Conservation (phyloP, 495 filamentous ascomycete genomes). For the Annulohypoxylon maeteangense region DNA sequence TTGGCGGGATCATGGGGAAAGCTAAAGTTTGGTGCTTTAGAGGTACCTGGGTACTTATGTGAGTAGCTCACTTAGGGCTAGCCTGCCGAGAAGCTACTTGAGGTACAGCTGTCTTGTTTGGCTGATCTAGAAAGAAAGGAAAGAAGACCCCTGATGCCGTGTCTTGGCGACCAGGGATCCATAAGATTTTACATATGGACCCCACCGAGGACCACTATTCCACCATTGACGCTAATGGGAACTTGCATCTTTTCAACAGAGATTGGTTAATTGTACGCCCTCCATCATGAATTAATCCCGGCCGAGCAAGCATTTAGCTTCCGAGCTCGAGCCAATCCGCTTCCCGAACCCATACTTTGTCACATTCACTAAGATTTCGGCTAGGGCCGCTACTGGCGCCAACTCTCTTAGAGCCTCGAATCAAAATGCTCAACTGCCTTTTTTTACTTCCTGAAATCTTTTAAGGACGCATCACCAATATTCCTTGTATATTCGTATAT, state of each 20-base stretch:
- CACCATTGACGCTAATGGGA: slow-evolving; percentile 47
- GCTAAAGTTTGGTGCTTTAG: not conserved
- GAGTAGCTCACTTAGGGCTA: slow-evolving; percentile 11
- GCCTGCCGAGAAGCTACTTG: slow-evolving; percentile 11
- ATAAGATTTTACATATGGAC: slow-evolving; percentile 43
- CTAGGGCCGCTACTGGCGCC: slow-evolving; percentile 44
- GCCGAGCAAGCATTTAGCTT: slow-evolving; percentile 40
- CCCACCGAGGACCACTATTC: slow-evolving; percentile 20
- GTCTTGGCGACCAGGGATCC: slow-evolving; percentile 40
- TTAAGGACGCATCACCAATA: slow-evolving; percentile 16
- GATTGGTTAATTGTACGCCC: slow-evolving; percentile 42
- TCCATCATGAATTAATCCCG: slow-evolving; percentile 45
- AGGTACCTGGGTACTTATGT: not conserved
- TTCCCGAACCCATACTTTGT: slow-evolving; percentile 38
- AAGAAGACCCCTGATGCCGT: slow-evolving; percentile 46
- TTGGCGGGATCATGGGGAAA: slow-evolving; percentile 34
- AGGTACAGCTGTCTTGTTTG: slow-evolving; percentile 18
- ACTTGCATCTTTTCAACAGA: slow-evolving; percentile 45
- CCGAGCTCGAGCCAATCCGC: slow-evolving; percentile 45
- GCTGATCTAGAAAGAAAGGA: slow-evolving; percentile 48
- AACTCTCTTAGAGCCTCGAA: slow-evolving; percentile 40
- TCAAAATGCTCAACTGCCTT: slow-evolving; percentile 27
- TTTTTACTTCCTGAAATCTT: slow-evolving; percentile 19
- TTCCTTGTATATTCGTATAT: slow-evolving; percentile 1
- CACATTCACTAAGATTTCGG: slow-evolving; percentile 48